These are phyloP conservation scores for Plantago major DNA, from an alignment of 257 asterid genomes.

Conservation along the genomic window DNA sequence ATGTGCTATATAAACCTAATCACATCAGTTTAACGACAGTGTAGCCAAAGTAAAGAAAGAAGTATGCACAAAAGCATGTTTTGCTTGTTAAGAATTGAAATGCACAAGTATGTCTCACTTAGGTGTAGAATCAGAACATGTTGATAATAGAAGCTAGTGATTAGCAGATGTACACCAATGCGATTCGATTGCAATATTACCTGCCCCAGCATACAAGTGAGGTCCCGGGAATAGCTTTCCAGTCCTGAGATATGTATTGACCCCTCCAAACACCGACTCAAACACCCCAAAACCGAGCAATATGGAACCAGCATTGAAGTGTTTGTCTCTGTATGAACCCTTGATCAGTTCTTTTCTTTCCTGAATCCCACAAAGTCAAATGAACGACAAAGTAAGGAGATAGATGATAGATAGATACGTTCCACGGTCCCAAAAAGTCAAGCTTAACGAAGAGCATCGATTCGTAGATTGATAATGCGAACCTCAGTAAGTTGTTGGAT, in stretches of 20 bases:
- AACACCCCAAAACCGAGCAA: slow-evolving; percentile 79
- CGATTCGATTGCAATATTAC: slow-evolving; percentile 22
- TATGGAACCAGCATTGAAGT: slow-evolving; percentile 86
- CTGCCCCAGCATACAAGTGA: slow-evolving; percentile 89
- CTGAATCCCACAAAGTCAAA: slow-evolving; percentile 27
- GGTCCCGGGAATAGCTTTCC: slow-evolving; percentile 98
- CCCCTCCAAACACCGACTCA: slow-evolving; percentile 67
- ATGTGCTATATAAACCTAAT: too few species aligned
- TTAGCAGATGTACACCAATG: neutral
- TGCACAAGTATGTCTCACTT: too few species aligned
- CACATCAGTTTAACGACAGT: too few species aligned
- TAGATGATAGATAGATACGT: neutral
- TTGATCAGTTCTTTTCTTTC: slow-evolving; percentile 79
- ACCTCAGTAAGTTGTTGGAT: slow-evolving; percentile 92
- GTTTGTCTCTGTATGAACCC: slow-evolving; percentile 83
- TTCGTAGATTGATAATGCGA: neutral
- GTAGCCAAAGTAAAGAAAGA: too few species aligned
- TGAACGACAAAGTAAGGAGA: neutral
- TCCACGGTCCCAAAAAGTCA: neutral
- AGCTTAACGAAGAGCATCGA: too few species aligned
- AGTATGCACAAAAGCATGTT: too few species aligned
- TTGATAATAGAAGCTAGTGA: neutral
- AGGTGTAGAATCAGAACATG: neutral
- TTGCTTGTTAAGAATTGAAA: too few species aligned
- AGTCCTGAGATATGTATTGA: slow-evolving; percentile 80